Evolutionary conservation across 768 basidiomycete species (phyloP).

Genomic region (Tylopilus sp.): DNA sequence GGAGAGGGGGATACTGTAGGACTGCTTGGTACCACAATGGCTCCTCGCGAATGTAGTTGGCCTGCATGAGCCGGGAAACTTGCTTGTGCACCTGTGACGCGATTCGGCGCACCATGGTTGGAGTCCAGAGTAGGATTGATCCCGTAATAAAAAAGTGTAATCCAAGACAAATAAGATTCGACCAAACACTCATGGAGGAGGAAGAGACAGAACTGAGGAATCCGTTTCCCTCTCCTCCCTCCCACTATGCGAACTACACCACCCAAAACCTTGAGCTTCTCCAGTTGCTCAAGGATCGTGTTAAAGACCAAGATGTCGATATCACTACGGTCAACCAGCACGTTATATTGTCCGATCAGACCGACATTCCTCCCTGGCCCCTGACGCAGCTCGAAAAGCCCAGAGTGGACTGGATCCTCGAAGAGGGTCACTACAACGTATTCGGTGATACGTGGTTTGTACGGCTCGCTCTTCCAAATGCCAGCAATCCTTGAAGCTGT

Average conservation of each 20-base stretch:
- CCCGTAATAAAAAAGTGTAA: too few relatives aligned
- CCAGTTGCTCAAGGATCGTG: slow-evolving; percentile 54
- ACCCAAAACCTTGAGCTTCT: slow-evolving; percentile 70
- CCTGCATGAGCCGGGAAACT: slow-evolving; percentile 74
- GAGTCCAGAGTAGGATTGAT: background rate
- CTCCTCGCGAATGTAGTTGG: slow-evolving; percentile 54
- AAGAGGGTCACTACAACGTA: slow-evolving; percentile 76
- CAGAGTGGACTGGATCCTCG: slow-evolving; percentile 85
- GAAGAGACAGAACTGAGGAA: slow-evolving; percentile 77
- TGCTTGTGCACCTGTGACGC: slow-evolving; percentile 88
- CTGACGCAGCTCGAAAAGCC: slow-evolving; percentile 78
- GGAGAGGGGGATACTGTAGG: slow-evolving; percentile 82
- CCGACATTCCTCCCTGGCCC: slow-evolving; percentile 75
- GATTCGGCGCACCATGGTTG: slow-evolving; percentile 59
- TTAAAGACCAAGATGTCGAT: slow-evolving; percentile 35
- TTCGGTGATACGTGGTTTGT: slow-evolving; percentile 93
- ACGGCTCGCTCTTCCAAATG: slow-evolving; percentile 31
- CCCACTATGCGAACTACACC: slow-evolving; percentile 78
- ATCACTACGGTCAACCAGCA: slow-evolving; percentile 49
- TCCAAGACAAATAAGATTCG: background rate
- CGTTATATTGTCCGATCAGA: slow-evolving; percentile 64
- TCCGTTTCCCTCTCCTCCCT: slow-evolving; percentile 87
- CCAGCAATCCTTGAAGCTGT: slow-evolving; percentile 15
- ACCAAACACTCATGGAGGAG: slow-evolving; percentile 39
- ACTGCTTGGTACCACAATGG: slow-evolving; percentile 87